Evolutionary conservation across 495 filamentous ascomycete genomes (phyloP).

Genomic region (Penicillium crystallinum): DNA sequence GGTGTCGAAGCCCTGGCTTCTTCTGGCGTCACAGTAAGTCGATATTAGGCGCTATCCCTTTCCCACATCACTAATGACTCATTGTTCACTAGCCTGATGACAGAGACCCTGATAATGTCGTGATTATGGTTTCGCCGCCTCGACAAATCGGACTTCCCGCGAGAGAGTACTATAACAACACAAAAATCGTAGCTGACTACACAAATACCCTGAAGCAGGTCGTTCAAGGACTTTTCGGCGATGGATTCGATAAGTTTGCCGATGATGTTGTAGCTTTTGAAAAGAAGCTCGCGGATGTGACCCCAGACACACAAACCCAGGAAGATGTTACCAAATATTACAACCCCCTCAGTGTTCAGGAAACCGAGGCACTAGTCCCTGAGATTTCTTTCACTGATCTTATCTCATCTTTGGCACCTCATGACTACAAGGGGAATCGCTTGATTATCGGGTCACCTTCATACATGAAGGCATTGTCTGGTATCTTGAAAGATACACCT

Average conservation of each 20-base stretch:
- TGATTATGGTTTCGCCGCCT: conserved; percentile 51
- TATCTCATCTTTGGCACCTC: conserved; percentile 48
- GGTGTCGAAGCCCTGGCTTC: conserved; percentile 47
- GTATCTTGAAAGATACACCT: conserved; percentile 41
- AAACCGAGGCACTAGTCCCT: conserved; percentile 49
- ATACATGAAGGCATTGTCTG: conserved; percentile 49
- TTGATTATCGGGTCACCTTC: conserved; percentile 54
- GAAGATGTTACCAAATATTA: conserved; percentile 58
- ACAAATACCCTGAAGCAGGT: conserved; percentile 43
- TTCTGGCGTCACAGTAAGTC: conserved; percentile 45
- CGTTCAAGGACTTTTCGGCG: conserved; percentile 28
- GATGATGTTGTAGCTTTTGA: conserved; percentile 54
- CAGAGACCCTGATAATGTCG: conserved; percentile 59
- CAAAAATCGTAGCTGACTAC: conserved; percentile 49
- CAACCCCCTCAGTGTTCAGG: conserved; percentile 49
- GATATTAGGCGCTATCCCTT: not conserved
- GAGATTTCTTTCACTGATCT: conserved; percentile 50
- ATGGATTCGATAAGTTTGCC: conserved; percentile 22
- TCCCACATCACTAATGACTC: not conserved
- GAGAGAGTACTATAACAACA: conserved; percentile 61
- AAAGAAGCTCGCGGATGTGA: conserved; percentile 53
- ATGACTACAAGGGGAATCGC: conserved; percentile 43
- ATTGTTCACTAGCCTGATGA: conserved; percentile 44
- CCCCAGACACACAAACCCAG: conserved; percentile 52
- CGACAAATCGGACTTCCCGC: conserved; percentile 54